Base-by-base conservation (phyloP, 768 basidiomycete species). In the Lactarius psammicola region DNA sequence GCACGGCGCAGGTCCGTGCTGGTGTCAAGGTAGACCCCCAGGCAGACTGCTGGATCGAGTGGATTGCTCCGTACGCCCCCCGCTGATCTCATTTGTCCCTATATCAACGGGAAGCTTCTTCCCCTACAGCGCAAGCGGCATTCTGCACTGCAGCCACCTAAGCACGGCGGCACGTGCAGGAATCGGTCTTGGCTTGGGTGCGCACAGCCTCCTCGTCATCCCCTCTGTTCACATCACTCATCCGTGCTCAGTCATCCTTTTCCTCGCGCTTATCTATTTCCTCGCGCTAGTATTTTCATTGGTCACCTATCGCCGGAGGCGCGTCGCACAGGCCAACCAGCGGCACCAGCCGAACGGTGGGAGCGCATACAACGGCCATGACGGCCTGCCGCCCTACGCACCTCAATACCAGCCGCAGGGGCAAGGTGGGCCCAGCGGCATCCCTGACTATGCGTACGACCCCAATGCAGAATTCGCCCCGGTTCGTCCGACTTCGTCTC, bases 391-490 rank as follows among this genome's bases (percentile, higher is more conserved):
- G 0, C 31, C 53, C 3, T 60, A 26, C 8, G 4, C 1, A 13
- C 65, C 57, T 3, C 65, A 66, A 46, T 66, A 63, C 42, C 65
- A 61, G 4, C 65, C 56, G 2, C 60, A 51, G 26, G 34, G 40
- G 1, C 33, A 66, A 40, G 36, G 36, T 34, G 34, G 13, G 9
- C n/a, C 44, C 10, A 10, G 18, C 18, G 5, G 10, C 40, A 8
- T 13, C 8, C 13, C 18, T 0, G 51, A 51, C 1, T 54, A 42
- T 31, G 8, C n/a, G n/a, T 65, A 56, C 20, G 44, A 65, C 10
- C 55, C 65, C 8, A 26, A 28, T 6, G 31, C 30, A 15, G 55
- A 60, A 60, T 57, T 51, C 26, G 44, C 44, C 11, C 34, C 60
- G n/a, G 64, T 65, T 26, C 54, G 64, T 46, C 7, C 4, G 5